Evolutionary conservation across 1,284 basidiomycete species (phyloP).

Genomic region (Apiotrichum veenhuisii): DNA sequence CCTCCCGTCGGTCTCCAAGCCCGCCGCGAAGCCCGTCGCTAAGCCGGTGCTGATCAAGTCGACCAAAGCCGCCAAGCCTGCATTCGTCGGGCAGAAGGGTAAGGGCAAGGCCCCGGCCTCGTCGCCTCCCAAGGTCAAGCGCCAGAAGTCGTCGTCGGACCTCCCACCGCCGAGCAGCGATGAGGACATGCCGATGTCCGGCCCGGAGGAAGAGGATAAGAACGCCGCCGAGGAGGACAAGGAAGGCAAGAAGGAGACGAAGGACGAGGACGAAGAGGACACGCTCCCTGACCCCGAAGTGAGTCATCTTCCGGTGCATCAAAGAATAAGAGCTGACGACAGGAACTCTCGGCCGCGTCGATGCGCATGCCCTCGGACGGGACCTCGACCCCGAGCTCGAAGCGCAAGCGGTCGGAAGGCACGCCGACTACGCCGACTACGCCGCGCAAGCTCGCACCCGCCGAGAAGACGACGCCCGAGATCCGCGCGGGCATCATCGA

Average conservation of each 20-base stretch:
- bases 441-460: slow-evolving; percentile 16
- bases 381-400: background rate
- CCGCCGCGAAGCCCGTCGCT: background rate
- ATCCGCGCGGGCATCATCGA: slow-evolving; percentile 23
- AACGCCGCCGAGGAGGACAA: background rate
- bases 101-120: background rate
- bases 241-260: background rate
- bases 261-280: slow-evolving; percentile 4
- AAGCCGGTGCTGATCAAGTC: background rate
- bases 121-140: too few species aligned
- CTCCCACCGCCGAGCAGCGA: background rate
- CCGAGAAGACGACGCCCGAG: slow-evolving; percentile 22
- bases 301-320: slow-evolving; percentile 1
- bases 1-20: background rate
- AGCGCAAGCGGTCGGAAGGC: background rate
- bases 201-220: slow-evolving; percentile 4
- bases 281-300: slow-evolving; percentile 24
- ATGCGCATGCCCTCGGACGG: too few species aligned
- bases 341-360: background rate
- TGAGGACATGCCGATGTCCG: background rate
- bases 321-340: background rate
- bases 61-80: background rate
- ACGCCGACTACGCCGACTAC: background rate
- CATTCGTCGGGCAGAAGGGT: background rate
- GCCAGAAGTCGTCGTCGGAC: too few species aligned